Evolutionary conservation across 208 protist species (phyloP), one percentile per base, ranked within the genome.

Genomic region (Trypanosoma theileri): DNA sequence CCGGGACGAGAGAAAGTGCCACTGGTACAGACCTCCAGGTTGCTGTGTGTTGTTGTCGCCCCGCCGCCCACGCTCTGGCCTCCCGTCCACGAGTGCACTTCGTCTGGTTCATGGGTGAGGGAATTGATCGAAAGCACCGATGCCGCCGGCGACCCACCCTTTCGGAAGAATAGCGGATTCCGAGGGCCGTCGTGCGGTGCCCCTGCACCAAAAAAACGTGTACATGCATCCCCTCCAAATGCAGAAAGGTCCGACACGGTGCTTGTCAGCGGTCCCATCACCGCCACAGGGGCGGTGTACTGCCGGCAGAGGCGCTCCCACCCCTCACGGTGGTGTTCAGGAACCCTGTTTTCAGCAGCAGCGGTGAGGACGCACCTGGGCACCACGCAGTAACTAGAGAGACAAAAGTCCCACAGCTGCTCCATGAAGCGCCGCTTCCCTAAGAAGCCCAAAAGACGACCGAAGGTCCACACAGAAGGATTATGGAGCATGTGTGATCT

Each of bases 351-450:
- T 1, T 42, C 28, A 10, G 31, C n/a, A 24, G 22, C 61, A 16
- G n/a, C 22, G 24, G 63, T 44, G 21, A 65, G 24, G 28, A 65
- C 41, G 60, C 73, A 61, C 58, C 26, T 46, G 50, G 46, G 69
- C 24, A 56, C 68, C 9, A 87, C 58, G 4, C 78, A 79, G 28
- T 75, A 81, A 55, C 74, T 83, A n/a, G 66, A 77, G 10, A 80
- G 40, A 59, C 74, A 78, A 35, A 87, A 83, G 52, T 87, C 82
- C 56, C 66, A 75, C 41, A 87, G 45, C 60, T 87, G 66, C 31
- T 83, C 75, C 55, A 78, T 73, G 46, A 76, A 76, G 28, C 82
- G 82, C 35, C 69, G 73, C 48, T 69, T 77, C 24, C 45, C 57
- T 8, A 87, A 51, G 53, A 84, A 87, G 41, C 67, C 69, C 40